Conservation (phyloP, 2,329 filamentous ascomycete species). For the Pseudogymnoascus sp. region DNA sequence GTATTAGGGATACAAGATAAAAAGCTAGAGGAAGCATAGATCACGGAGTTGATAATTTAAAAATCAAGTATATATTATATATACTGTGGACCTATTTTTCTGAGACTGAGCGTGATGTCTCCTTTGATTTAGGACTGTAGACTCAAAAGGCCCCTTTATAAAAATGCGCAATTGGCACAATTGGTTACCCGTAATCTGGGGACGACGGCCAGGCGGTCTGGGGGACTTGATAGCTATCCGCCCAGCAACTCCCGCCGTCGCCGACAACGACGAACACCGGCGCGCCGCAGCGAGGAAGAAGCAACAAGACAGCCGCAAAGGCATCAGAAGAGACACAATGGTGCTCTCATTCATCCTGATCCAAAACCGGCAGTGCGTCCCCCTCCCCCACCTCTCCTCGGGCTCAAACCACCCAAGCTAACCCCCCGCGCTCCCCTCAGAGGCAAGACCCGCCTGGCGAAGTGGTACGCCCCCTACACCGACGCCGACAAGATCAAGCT, state of each 20-base stretch:
- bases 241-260: neutral
- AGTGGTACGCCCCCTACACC: constrained; percentile 98
- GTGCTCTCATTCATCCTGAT: constrained; percentile 84
- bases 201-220: neutral
- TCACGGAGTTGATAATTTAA: neutral
- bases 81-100: neutral
- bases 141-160: neutral
- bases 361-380: constrained; percentile 72
- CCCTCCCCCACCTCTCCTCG: neutral
- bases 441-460: constrained; percentile 95
- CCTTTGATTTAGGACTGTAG: neutral
- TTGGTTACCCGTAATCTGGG: neutral
- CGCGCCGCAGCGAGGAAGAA: neutral
- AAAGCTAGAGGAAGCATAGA: constrained; percentile 3
- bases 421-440: constrained; percentile 39
- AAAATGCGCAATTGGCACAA: neutral
- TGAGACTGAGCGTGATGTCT: neutral
- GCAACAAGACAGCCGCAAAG: neutral
- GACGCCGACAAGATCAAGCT: constrained; percentile 99
- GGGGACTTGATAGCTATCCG: neutral
- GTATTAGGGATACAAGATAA: constrained; percentile 5
- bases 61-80: constrained; percentile 1
- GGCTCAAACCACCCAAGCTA: constrained; percentile 4
- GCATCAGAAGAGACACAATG: constrained; percentile 22
- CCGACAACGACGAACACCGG: neutral